These are phyloP conservation scores for Starmera pachycereana DNA, from an alignment of 805 yeast species.

Conservation along the genomic window DNA sequence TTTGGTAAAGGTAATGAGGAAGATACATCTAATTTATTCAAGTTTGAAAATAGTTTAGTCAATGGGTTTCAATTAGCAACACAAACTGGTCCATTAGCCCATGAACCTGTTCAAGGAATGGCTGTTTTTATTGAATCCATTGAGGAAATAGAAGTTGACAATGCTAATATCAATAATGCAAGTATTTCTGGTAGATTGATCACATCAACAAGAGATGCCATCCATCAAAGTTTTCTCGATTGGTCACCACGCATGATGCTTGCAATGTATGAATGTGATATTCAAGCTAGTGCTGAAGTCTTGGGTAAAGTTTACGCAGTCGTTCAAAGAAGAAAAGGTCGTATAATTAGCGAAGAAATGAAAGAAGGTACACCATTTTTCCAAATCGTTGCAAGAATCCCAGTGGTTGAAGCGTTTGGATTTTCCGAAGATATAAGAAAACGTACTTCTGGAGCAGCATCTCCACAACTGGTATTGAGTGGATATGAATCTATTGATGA, in stretches of 20 bases:
- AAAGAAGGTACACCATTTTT: slow-evolving; percentile 98
- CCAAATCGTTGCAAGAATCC: slow-evolving; percentile 73
- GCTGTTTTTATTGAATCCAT: slow-evolving; percentile 37
- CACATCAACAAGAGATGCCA: slow-evolving; percentile 59
- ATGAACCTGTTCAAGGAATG: slow-evolving; percentile 82
- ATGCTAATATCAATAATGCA: slow-evolving; percentile 26
- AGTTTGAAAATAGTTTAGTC: slow-evolving; percentile 51
- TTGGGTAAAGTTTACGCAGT: slow-evolving; percentile 94
- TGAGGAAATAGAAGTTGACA: slow-evolving; percentile 18
- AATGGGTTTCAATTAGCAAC: slow-evolving; percentile 83
- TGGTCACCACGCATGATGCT: slow-evolving; percentile 87
- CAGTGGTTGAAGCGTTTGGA: slow-evolving; percentile 95
- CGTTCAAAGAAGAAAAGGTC: slow-evolving; percentile 80
- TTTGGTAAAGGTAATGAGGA: slow-evolving; percentile 8
- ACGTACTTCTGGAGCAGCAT: slow-evolving; percentile 92
- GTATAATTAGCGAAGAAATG: slow-evolving; percentile 84
- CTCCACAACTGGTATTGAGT: slow-evolving; percentile 85
- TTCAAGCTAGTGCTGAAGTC: slow-evolving; percentile 91
- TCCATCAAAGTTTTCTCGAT: slow-evolving; percentile 59
- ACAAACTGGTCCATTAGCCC: slow-evolving; percentile 77
- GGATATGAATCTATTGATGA: slow-evolving; percentile 81
- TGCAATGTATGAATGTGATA: slow-evolving; percentile 90
- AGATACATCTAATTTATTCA: slow-evolving; percentile 16
- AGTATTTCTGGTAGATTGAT: slow-evolving; percentile 58
- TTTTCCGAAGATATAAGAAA: slow-evolving; percentile 91